Conservation (phyloP, 2,329 filamentous ascomycete species). For the Thermothelomyces thermophilus region DNA sequence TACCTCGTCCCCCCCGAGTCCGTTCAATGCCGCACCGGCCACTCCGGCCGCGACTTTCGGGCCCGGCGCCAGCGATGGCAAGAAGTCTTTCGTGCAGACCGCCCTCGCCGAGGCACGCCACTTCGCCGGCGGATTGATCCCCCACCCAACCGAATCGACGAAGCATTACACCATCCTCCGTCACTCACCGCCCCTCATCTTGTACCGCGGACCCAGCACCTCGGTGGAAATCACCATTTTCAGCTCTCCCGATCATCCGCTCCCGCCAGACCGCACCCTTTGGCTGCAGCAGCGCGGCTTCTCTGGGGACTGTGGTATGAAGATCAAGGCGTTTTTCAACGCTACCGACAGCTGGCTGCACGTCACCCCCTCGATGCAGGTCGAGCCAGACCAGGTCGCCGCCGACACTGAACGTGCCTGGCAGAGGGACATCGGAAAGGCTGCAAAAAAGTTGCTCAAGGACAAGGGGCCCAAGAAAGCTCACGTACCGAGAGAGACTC, state of each 20-base stretch:
- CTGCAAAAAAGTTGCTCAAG: constrained; percentile 48
- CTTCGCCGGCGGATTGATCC: constrained; percentile 58
- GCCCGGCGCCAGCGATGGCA: constrained; percentile 3
- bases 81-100: constrained; percentile 37
- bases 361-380: constrained; percentile 53
- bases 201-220: constrained; percentile 60
- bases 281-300: constrained; percentile 65
- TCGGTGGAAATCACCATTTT: constrained; percentile 60
- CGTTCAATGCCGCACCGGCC: constrained; percentile 3
- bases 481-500: constrained; percentile 55
- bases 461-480: constrained; percentile 37
- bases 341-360: constrained; percentile 57
- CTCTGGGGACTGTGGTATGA: constrained; percentile 63
- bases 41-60: constrained; percentile 14
- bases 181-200: constrained; percentile 57
- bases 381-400: constrained; percentile 42
- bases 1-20: constrained; percentile 2
- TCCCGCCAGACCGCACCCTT: constrained; percentile 52
- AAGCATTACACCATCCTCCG: constrained; percentile 61
- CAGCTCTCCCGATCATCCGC: constrained; percentile 42
- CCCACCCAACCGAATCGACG: constrained; percentile 57
- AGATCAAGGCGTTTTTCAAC: constrained; percentile 55
- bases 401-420: constrained; percentile 57
- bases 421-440: constrained; percentile 61
- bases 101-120: constrained; percentile 54